These are phyloP conservation scores for Solanum stenotomum DNA, from an alignment of 257 asterid genomes.

Conservation along the genomic window DNA sequence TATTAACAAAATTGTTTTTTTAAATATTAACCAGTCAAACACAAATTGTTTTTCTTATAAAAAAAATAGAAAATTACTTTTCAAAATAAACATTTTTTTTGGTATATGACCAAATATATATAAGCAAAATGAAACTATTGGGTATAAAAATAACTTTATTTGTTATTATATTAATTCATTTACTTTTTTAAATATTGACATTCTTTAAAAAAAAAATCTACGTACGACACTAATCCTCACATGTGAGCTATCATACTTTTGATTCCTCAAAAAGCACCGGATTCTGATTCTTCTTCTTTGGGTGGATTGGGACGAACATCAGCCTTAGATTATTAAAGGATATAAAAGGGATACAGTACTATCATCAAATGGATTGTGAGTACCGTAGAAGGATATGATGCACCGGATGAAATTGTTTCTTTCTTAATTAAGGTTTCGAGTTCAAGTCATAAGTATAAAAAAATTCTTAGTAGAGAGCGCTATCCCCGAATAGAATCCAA, in stretches of 20 bases:
- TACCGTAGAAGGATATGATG: background rate
- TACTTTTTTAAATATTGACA: background rate
- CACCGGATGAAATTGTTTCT: background rate
- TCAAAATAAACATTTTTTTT: too few species aligned
- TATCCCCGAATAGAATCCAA: background rate
- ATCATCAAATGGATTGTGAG: background rate
- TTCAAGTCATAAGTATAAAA: background rate
- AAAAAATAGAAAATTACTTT: background rate
- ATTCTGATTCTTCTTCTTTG: background rate
- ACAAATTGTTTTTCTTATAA: background rate
- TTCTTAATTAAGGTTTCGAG: background rate
- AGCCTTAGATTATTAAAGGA: constrained; percentile 36
- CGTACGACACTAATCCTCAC: background rate
- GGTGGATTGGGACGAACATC: background rate
- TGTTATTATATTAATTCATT: background rate
- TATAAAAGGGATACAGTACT: background rate
- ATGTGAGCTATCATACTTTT: background rate
- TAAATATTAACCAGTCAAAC: too few species aligned
- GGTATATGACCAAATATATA: background rate
- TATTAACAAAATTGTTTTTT: too few species aligned
- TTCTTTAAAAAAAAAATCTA: too few species aligned
- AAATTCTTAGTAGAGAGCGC: background rate
- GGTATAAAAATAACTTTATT: too few species aligned
- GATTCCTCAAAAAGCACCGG: background rate
- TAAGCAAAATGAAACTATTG: background rate